Base-by-base conservation (phyloP, 495 filamentous ascomycete genomes). In the Bacidia rubella region DNA sequence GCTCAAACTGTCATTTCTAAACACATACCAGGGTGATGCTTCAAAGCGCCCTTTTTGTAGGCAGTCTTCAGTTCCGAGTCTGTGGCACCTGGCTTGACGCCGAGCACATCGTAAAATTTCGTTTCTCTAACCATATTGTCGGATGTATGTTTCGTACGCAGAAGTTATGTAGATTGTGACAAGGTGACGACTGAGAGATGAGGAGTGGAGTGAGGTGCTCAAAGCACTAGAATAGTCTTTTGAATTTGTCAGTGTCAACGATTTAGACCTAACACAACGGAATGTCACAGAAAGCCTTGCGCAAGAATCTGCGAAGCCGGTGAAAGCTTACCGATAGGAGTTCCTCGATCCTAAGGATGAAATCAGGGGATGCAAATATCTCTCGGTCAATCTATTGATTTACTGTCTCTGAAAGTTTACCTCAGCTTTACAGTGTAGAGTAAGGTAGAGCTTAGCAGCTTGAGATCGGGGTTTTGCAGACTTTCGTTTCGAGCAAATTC, bases 111-210 rank as follows among this genome's bases (percentile, higher is more conserved):
- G 70, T 95, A 95, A 59, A 81, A 76, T 67, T 86, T 87, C 20
- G 86, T 87, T 59, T 95, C 89, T 64, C 87, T 90, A 59, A 88
- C 88, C 89, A 95, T 95, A 56, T 67, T 84, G 71, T 54, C 44
- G 50, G 32, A n/a, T 9, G 2, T 35, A 35, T 35, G 29, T 35
- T 35, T 35, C 47, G 32, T 47, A 24, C 32, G 17, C 20, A n/a
- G 53, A 55, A 24, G 49, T 40, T 47, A 24, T 44, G 17, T 25
- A n/a, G 53, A 55, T 41, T 55, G 47, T 35, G 15, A 15, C 29
- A 5, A 35, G 15, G 29, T 35, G 15, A 15, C 5, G 15, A 35
- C 5, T 35, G 29, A 15, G 15, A 35, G 29, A 7, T 35, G 29
- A 35, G 15, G 29, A 35, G 29, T 5, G 5, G 29, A 35, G 29